Base-by-base conservation (phyloP, 2,329 filamentous ascomycete species). In the Gnomoniopsis smithogilvyi region DNA sequence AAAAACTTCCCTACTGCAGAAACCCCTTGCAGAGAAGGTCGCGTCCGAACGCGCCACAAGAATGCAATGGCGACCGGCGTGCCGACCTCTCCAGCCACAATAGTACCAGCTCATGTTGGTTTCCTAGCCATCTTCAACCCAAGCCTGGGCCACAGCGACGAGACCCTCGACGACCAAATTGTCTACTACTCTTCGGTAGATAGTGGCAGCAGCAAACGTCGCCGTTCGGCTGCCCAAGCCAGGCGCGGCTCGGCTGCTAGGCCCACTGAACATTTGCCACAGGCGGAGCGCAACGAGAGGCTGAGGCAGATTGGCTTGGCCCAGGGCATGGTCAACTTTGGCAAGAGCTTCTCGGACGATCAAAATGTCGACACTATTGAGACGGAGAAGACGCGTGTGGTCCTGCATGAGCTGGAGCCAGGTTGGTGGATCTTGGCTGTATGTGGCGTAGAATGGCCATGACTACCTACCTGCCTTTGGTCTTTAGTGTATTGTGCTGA, bases 61-160 rank as follows among this genome's bases (percentile, higher is more conserved):
- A 22, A 50, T 56, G 54, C n/a, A 15, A 56, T 56, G 54, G 54
- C 54, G 50, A 51, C 59, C 36, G 22, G 34, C 10, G 24, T 53
- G 19, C 30, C 50, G 34, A 51, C 54, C 30, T 51, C 57, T 12
- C 50, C 53, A 30, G 53, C 50, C 15, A 53, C 50, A 15, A 71
- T 90, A 64, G 78, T 87, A 36, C 93, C 95, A 47, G 94, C 94
- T 38, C 91, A 91, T 70, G 84, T 98, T 33, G 90, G 91, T 67
- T 98, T 95, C 73, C 83, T 99, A 49, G 87, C 94, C 71, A 96
- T 99, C 72, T 99, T 96, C 80, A 98, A 96, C 72, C 95, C 96
- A 36, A 86, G 88, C 6, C 82, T 96, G 48, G 88, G 90, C 67
- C 70, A 68, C 47, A 80, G 77, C 3, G 80, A 83, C 66, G 79